Conservation (phyloP, 805 yeast species). For the Wickerhamomyces pijperi region DNA sequence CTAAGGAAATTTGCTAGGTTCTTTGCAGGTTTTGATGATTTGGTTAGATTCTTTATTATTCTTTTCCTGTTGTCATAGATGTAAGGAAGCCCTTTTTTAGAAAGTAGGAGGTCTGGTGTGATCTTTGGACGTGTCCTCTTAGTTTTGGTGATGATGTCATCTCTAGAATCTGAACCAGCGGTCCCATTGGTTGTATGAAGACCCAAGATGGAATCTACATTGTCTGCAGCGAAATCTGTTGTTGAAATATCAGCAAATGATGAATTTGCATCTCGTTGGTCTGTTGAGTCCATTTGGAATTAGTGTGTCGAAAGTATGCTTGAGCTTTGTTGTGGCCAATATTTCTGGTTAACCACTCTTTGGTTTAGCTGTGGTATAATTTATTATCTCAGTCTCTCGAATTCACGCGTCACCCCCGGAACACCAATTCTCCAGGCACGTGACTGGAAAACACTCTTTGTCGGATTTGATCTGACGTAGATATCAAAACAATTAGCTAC, state of each 20-base stretch:
- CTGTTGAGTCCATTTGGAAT: not conserved
- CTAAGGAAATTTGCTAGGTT: conserved; percentile 39
- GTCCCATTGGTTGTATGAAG: not conserved
- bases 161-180: not conserved
- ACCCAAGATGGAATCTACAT: not conserved
- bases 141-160: not conserved
- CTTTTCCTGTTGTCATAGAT: not conserved
- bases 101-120: not conserved
- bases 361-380: too few species aligned
- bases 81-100: not conserved
- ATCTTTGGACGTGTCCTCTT: not conserved
- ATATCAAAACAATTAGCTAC: too few species aligned
- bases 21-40: conserved; percentile 9
- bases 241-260: not conserved
- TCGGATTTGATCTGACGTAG: too few species aligned
- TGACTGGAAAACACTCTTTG: too few species aligned
- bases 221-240: not conserved
- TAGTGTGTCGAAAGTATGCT: too few species aligned
- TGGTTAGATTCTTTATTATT: not conserved
- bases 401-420: too few species aligned
- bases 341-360: too few species aligned
- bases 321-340: too few species aligned
- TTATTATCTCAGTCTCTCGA: too few species aligned
- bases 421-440: too few species aligned
- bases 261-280: not conserved